Evolutionary conservation across 2,329 filamentous ascomycete genomes (phyloP), one percentile per base, ranked within the genome.

Genomic region (Hymenoscyphus repandus): DNA sequence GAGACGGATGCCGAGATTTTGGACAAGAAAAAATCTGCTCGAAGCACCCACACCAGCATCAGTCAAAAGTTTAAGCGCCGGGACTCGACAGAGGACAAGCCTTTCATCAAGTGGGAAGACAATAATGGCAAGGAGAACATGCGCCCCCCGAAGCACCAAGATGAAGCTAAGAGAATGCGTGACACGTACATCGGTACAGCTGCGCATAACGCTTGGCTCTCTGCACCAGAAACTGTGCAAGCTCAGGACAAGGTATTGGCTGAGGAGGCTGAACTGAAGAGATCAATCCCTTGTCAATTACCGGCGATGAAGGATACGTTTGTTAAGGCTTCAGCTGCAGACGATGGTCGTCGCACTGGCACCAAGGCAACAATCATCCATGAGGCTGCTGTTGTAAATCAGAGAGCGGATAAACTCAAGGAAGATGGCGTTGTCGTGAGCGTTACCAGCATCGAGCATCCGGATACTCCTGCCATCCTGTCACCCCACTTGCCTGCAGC

Each of bases 1-100:
- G 80, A 86, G 53, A 99, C 93, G 0, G 93, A 99, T 67, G 64
- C 93, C 50, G 88, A 96, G 60, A 62, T 58, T 44, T 51, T 64
- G 2, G 31, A 59, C 13, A 59, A 58, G 12, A 34, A 43, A 3
- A 47, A 52, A 22, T 44, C 46, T 15, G 11, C 42, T 38, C 15
- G 41, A 43, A 17, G 39, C n/a, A 4, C 22, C 4, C 22, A 27
- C 22, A 4, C 22, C 22, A 7, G 22, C 22, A 27, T 4, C 4
- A 27, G 22, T 27, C 22, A 27, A 27, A 27, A 27, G 7, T 27
- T 27, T 4, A 27, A 27, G 4, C 22, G 22, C 22, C 22, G 7
- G 22, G 22, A 27, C 22, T 7, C 22, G 22, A 27, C 22, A 4
- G 22, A 27, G 22, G 22, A 27, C 36, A 46, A 42, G 2, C 13